Conservation (phyloP, 371 early-diverging fungal species). For the Mucor circinelloides region DNA sequence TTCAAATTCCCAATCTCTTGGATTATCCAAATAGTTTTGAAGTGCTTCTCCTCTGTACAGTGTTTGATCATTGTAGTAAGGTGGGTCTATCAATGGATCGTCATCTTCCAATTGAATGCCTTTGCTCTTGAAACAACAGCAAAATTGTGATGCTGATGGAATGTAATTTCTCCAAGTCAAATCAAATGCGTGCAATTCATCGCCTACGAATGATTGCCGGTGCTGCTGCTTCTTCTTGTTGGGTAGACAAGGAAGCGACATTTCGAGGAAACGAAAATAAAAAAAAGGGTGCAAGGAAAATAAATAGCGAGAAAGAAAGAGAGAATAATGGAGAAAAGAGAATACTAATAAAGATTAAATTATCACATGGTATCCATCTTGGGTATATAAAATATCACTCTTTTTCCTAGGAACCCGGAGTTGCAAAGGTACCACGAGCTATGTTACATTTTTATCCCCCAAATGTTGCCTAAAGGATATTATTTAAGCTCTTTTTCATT, state of each 20-base stretch:
- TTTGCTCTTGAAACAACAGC: constrained; percentile 25
- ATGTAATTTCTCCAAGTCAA: constrained; percentile 52
- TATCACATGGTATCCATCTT: constrained; percentile 21
- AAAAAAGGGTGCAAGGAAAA: not conserved
- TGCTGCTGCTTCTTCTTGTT: constrained; percentile 14
- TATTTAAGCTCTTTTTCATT: not conserved
- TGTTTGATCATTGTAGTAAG: constrained; percentile 37
- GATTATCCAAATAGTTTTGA: constrained; percentile 28
- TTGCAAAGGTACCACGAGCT: not conserved
- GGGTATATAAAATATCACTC: not conserved
- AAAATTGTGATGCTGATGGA: constrained; percentile 35
- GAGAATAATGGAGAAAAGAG: not conserved
- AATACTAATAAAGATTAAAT: constrained; percentile 1
- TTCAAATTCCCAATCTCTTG: constrained; percentile 38
- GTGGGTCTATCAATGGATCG: constrained; percentile 28
- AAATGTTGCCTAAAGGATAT: not conserved
- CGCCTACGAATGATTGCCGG: constrained; percentile 2
- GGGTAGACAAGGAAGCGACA: constrained; percentile 19
- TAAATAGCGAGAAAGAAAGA: not conserved
- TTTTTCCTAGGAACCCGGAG: constrained; percentile 3
- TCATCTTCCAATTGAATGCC: constrained; percentile 39
- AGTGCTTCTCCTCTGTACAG: constrained; percentile 29
- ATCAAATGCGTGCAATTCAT: constrained; percentile 41
- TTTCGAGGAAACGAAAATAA: not conserved
- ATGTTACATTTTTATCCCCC: not conserved